Conservation (phyloP, 495 filamentous ascomycete genomes). For the Talaromyces ruber region DNA sequence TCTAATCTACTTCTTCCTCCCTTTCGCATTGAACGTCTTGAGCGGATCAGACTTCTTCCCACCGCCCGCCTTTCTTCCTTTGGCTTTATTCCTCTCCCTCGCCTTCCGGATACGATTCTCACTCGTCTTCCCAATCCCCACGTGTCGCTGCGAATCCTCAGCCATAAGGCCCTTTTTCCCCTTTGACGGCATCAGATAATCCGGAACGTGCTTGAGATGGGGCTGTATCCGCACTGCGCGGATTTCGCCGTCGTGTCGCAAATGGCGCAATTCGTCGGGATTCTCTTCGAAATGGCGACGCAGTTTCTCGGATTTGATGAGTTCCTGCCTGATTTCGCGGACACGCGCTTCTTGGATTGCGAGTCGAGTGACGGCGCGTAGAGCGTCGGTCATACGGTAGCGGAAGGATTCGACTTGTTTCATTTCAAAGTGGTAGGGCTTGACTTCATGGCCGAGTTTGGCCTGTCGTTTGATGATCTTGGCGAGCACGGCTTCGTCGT, state of each 20-base stretch:
- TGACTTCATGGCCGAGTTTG: constrained; percentile 66
- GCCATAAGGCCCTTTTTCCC: constrained; percentile 56
- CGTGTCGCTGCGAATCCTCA: constrained; percentile 54
- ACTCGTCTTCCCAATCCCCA: constrained; percentile 62
- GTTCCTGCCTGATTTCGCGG: constrained; percentile 77
- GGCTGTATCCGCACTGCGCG: constrained; percentile 70
- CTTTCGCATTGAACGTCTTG: constrained; percentile 71
- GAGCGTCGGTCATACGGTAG: constrained; percentile 87
- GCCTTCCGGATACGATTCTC: constrained; percentile 70
- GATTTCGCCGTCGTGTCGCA: constrained; percentile 86
- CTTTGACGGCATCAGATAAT: constrained; percentile 81
- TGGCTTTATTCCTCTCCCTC: constrained; percentile 50
- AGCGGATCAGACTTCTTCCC: constrained; percentile 72
- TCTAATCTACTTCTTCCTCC: constrained; percentile 5
- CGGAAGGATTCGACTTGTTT: constrained; percentile 83
- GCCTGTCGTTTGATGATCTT: constrained; percentile 65
- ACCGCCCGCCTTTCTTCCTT: constrained; percentile 39
- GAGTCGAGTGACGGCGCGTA: constrained; percentile 70
- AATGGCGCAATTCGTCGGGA: constrained; percentile 73
- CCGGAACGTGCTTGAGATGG: constrained; percentile 91
- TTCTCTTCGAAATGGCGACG: constrained; percentile 97
- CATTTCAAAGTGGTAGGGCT: constrained; percentile 93
- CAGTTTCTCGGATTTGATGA: constrained; percentile 86
- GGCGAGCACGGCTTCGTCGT: constrained; percentile 75
- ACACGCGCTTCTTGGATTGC: constrained; percentile 85